Percentiles rank a stretch among this genome's conserved stretches.
Evolutionary conservation across 495 filamentous ascomycete species (phyloP).

Genomic region (Aspergillus steynii): DNA sequence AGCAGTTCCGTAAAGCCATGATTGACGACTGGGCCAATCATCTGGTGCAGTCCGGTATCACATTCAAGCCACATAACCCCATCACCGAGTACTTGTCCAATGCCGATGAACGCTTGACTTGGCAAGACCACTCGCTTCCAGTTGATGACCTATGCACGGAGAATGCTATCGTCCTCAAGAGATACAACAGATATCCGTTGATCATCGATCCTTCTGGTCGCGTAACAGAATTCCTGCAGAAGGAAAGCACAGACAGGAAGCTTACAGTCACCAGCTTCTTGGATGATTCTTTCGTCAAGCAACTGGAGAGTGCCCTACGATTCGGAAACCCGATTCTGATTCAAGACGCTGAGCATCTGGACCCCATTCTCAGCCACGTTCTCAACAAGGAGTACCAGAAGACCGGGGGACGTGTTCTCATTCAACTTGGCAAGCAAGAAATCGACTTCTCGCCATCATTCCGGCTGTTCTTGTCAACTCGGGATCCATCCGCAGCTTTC

Average conservation of each 20-base stretch:
- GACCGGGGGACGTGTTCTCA: slow-evolving; percentile 97
- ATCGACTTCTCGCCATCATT: slow-evolving; percentile 99
- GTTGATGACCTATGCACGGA: slow-evolving; percentile 99
- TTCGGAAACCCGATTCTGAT: slow-evolving; percentile 99
- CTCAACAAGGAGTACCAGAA: slow-evolving; percentile 99
- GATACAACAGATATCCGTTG: slow-evolving; percentile 96
- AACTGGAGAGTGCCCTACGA: slow-evolving; percentile 90
- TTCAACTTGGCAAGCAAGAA: slow-evolving; percentile 97
- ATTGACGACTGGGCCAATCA: slow-evolving; percentile 96
- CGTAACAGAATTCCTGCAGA: slow-evolving; percentile 90
- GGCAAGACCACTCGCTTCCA: slow-evolving; percentile 92
- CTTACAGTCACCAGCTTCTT: slow-evolving; percentile 98
- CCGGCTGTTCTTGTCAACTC: slow-evolving; percentile 90
- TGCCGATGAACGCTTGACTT: slow-evolving; percentile 88
- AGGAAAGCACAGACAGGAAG: slow-evolving; percentile 87
- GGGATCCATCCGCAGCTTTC: slow-evolving; percentile 94
- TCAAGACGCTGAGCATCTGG: slow-evolving; percentile 95
- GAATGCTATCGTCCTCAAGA: slow-evolving; percentile 94
- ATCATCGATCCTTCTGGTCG: slow-evolving; percentile 98
- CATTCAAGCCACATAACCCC: slow-evolving; percentile 90
- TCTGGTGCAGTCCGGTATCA: slow-evolving; percentile 83
- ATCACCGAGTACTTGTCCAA: slow-evolving; percentile 96
- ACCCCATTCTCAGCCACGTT: slow-evolving; percentile 96
- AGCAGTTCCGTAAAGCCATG: slow-evolving; percentile 97
- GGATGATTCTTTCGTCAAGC: slow-evolving; percentile 96